Conservation (phyloP, 768 basidiomycete genomes). For the Cystoderma amianthinum region DNA sequence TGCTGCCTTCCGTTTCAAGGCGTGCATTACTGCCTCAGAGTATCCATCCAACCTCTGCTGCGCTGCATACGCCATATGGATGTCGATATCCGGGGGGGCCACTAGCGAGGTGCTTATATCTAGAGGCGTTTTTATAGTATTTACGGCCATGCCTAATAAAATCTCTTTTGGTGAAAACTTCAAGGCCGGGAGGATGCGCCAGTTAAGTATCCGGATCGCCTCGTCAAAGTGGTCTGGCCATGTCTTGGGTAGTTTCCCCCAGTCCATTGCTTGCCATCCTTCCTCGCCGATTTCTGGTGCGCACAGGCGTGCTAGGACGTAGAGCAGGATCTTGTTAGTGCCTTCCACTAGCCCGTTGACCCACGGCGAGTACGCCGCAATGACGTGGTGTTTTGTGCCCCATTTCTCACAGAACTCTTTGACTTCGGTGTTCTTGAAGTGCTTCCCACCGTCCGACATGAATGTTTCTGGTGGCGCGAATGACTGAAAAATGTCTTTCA, state of each 20-base stretch:
- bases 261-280: slow-evolving; percentile 7
- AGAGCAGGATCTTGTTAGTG: too few species aligned
- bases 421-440: slow-evolving; percentile 28
- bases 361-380: slow-evolving; percentile 27
- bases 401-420: slow-evolving; percentile 12
- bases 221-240: slow-evolving; percentile 26
- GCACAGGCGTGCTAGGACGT: slow-evolving; percentile 18
- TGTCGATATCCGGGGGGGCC: slow-evolving; percentile 1
- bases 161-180: slow-evolving; percentile 12
- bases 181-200: slow-evolving; percentile 8
- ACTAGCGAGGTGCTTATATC: not conserved
- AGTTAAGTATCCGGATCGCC: slow-evolving; percentile 12
- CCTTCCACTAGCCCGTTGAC: too few species aligned
- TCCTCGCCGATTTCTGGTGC: slow-evolving; percentile 22
- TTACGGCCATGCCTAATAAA: slow-evolving; percentile 11
- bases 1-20: slow-evolving; percentile 12
- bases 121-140: slow-evolving; percentile 10
- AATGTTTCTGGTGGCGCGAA: slow-evolving; percentile 20
- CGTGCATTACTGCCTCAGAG: slow-evolving; percentile 12
- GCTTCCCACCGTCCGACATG: slow-evolving; percentile 27
- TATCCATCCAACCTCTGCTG: slow-evolving; percentile 23
- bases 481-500: slow-evolving; percentile 12
- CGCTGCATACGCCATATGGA: slow-evolving; percentile 19
- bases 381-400: slow-evolving; percentile 10
- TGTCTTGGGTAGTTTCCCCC: slow-evolving; percentile 11